Conservation (phyloP, 2,329 filamentous ascomycete genomes). For the Colletotrichum spaethianum region DNA sequence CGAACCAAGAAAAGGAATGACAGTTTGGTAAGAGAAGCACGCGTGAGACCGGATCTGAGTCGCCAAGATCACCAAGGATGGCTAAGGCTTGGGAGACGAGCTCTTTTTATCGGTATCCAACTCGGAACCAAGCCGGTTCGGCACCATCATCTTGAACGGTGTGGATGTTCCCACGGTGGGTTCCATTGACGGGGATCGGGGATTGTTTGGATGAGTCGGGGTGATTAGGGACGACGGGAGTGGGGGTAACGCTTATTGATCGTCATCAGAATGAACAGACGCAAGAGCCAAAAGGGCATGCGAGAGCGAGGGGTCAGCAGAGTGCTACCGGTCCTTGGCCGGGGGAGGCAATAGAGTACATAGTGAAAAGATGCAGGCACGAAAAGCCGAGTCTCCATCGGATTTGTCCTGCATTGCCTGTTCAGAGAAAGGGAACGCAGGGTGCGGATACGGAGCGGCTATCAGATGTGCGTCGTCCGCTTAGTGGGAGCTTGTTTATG, state of each 20-base stretch:
- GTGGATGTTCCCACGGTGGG: background rate
- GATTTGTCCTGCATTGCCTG: slow-evolving; percentile 8
- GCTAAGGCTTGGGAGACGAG: slow-evolving; percentile 11
- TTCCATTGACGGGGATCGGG: slow-evolving; percentile 9
- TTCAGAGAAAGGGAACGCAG: background rate
- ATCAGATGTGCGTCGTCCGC: slow-evolving; percentile 2
- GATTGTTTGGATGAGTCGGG: slow-evolving; percentile 22
- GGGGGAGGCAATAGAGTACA: slow-evolving; percentile 9
- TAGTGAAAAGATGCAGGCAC: slow-evolving; percentile 6
- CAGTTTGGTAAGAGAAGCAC: slow-evolving; percentile 11
- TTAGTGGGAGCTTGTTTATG: slow-evolving; percentile 18
- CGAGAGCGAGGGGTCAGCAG: slow-evolving; percentile 30
- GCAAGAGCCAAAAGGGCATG: slow-evolving; percentile 3
- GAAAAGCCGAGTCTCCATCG: slow-evolving; percentile 18
- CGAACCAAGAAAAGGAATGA: slow-evolving; percentile 3
- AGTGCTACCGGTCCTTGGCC: slow-evolving; percentile 1
- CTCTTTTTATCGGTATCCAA: slow-evolving; percentile 21
- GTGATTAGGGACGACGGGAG: slow-evolving; percentile 30
- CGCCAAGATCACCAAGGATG: slow-evolving; percentile 16
- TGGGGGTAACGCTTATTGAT: slow-evolving; percentile 25
- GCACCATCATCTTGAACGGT: background rate
- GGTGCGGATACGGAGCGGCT: slow-evolving; percentile 24
- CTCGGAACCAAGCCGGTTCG: slow-evolving; percentile 34
- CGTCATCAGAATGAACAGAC: slow-evolving; percentile 18
- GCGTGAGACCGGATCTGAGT: slow-evolving; percentile 32